Conservation (phyloP, 2,329 filamentous ascomycete species). For the Arthroderma sp. region DNA sequence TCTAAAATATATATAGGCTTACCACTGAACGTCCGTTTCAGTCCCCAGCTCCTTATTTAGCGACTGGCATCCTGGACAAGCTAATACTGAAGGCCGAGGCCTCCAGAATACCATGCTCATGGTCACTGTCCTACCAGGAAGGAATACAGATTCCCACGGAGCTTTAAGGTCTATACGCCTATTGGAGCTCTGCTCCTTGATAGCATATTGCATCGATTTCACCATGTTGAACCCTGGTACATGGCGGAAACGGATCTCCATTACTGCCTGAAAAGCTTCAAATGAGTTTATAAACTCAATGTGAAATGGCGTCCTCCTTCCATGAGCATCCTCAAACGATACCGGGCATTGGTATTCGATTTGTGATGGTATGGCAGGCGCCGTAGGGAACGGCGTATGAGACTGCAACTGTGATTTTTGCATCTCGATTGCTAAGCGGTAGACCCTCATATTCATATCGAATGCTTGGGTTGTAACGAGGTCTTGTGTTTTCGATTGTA, state of each 20-base stretch:
- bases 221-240: conserved; percentile 4
- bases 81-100: background rate
- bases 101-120: conserved; percentile 8
- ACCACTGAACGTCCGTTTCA: background rate
- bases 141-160: conserved; percentile 5
- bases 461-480: conserved; percentile 1
- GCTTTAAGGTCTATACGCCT: conserved; percentile 2
- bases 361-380: conserved; percentile 2
- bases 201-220: conserved; percentile 4
- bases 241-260: conserved; percentile 6
- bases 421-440: conserved; percentile 2
- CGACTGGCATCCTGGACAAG: conserved; percentile 4
- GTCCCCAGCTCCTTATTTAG: background rate
- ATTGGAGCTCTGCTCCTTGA: conserved; percentile 3
- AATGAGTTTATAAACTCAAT: conserved; percentile 8
- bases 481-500: background rate
- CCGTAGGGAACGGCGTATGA: background rate
- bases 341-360: conserved; percentile 4
- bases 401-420: conserved; percentile 3
- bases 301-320: conserved; percentile 6
- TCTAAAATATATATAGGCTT: background rate
- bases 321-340: conserved; percentile 5
- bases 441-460: conserved; percentile 5
- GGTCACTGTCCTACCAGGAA: conserved; percentile 5
- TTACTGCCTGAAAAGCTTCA: conserved; percentile 7